Base-by-base conservation (phyloP, 306 rosid species). In the Prunus campanulata region DNA sequence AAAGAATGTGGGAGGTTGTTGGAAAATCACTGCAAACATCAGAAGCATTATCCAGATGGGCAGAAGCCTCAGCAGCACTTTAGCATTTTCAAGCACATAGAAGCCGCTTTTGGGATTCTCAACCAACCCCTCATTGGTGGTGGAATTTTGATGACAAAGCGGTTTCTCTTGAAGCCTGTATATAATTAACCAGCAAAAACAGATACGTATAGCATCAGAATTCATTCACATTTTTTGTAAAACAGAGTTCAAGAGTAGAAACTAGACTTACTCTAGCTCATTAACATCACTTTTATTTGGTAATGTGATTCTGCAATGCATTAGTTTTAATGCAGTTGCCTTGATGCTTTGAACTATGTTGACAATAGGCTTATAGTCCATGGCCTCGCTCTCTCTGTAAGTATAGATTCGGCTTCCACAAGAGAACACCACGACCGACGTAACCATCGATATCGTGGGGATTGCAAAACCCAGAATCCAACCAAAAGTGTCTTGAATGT, bases 21-120 rank as follows among this genome's bases (percentile, higher is more conserved):
- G 97, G 63, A 92, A 95, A 42, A 95, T 92, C 62, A 95, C 97
- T 30, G 99, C 99, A 70, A 92, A 92, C 97, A 91, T 89, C 3
- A 95, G 90, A 72, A 95, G 97, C 92, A 89, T 86, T 71, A 93
- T 84, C 99, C 97, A 95, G 48, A 95, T 95, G 11, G 99, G 97
- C 16, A 92, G 55, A 44, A 92, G 91, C 80, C 92, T 68, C 51
- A 90, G 79, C 42, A 92, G 79, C 46, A 83, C 87, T 77, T 86
- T 89, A 29, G 64, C 78, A 67, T 90, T 91, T 75, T 80, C 83
- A 9, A 78, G 44, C 19, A 83, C 55, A 30, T 49, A 63, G 51
- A 65, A 35, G 77, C 83, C 74, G 1, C 72, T 75, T 82, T 75
- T 85, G 8, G 85, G 81, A 70, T 74, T 81, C 55, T 81, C 81